Base-by-base conservation (phyloP, 129 eudicot species). In the Dittrichia graveolens region DNA sequence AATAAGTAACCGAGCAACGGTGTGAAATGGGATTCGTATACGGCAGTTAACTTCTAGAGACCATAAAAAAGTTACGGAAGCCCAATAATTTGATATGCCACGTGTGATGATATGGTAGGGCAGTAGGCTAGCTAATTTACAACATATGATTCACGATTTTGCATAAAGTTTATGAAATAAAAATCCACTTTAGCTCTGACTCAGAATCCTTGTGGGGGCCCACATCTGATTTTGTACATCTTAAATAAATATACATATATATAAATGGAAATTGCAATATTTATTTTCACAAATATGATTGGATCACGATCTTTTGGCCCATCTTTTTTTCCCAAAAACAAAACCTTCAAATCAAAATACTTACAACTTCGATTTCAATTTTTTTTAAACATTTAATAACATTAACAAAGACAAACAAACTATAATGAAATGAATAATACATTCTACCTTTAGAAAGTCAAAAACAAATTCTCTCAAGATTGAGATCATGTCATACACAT, bases 181-280 rank as follows among this genome's bases (percentile, higher is more conserved):
- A 43, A 66, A 44, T 62, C 77, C 77, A 78, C 72, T 65, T 78
- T 60, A 72, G 72, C 7, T 24, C 68, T 4, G 66, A 78, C 45
- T 61, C 66, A n/a, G 9, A 42, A 78, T 71, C 72, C 11, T 50
- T 35, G 41, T 65, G 67, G 66, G 60, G 74, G 74, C 16, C 67
- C 24, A 41, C 14, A n/a, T 48, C 18, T 48, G 61, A 53, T 75
- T 53, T 46, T 8, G 43, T 64, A 45, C 5, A 10, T 0, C 3
- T 10, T 38, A 46, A 2, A 10, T 4, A 11, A 13, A 12, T 11
- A 13, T 8, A 4, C 13, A 7, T 31, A 9, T 7, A 16, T 46
- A 71, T 44, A 49, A 15, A 38, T 34, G 34, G 5, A 64, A 10
- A 14, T 48, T 8, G 8, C 49, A 15, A 73, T 14, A 73, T 73